Evolutionary conservation across 257 asterid species (phyloP), one percentile per base, ranked within the genome.

Genomic region (Solanum paucissectum): DNA sequence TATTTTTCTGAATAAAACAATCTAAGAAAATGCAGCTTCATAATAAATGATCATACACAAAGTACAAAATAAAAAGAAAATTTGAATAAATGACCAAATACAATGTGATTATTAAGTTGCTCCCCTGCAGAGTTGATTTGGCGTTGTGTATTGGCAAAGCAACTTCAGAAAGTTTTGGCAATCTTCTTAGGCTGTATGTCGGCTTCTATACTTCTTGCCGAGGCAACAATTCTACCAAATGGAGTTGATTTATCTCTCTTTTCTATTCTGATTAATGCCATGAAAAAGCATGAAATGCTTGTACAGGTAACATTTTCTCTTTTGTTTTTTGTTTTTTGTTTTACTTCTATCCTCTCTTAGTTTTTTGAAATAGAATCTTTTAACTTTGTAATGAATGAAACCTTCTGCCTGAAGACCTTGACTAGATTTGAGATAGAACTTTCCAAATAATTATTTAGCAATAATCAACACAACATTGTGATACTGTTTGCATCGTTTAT

Each of bases 151-250:
- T 64, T 94, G 72, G 91, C 87, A 83, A 94, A 92, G 89, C 96
- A 92, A 83, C 94, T 95, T 62, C 89, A 91, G 90, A 95, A 91
- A 91, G 79, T 90, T 90, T 86, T 92, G 90, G 96, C 98, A 21
- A 75, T 95, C 79, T 18, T 92, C 38, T 89, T 94, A 92, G 98
- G 98, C 87, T 91, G 94, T 93, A 91, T 95, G 92, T 93, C 96
- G 11, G 94, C 85, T 85, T 96, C 98, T 84, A 94, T 93, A 89
- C 98, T 95, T 87, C 90, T 94, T 0, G 98, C 98, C 7, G 98
- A 95, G 93, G 98, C 98, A 90, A 95, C 98, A 60, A 92, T 95
- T 83, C 91, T 95, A 36, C 96, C 95, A 37, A 94, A 73, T 88
- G 94, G 91, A 82, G 94, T 95, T 86, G 93, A 95, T 91, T 92